Base-by-base conservation (phyloP, 179 eudicot species). In the Beta corolliflora region DNA sequence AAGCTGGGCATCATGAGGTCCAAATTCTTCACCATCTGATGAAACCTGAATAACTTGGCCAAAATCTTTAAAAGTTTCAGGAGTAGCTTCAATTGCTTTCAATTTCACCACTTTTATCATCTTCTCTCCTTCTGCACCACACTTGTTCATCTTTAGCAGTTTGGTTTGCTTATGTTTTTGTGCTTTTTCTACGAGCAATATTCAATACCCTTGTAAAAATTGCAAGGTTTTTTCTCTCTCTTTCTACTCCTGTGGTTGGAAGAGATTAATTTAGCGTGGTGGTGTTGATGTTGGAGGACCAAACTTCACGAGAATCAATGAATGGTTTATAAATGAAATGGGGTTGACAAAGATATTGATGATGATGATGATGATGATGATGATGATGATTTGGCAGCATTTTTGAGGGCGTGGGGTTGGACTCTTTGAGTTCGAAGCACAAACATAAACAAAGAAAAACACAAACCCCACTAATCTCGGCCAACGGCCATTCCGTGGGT, bases 1-100 rank as follows among this genome's bases (percentile, higher is more conserved):
- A 46, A 95, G 92, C 53, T 92, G 97, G 56, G 98, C 99, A 84
- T 95, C 99, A 74, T 46, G 83, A 78, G 97, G 93, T 6, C 98
- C 98, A 72, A 88, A 95, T 29, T 83, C 84, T 15, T 88, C 87
- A 36, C 91, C 93, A 81, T 93, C 98, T 29, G 87, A 71, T 0
- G 89, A 88, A 59, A 92, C 85, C 36, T 88, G 84, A 19, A 95
- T 89, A 9, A 93, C 95, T 80, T 95, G 97, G 1, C 99, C 99
- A 81, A 87, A 95, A 7, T 92, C 93, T 71, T 78, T 31, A 87
- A 95, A 95, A 77, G 82, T 89, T 82, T 89, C 94, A 58, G 91
- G 85, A 6, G 92, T 93, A 66, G 97, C 99, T 79, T 93, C 99
- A 25, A 90, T 88, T 5, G 92, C 85, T n/a, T 87, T 82, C 65